phyloP scores from a whole-genome alignment of 805 yeast genomes.

The Wickerhamiella bombiphila region DNA sequence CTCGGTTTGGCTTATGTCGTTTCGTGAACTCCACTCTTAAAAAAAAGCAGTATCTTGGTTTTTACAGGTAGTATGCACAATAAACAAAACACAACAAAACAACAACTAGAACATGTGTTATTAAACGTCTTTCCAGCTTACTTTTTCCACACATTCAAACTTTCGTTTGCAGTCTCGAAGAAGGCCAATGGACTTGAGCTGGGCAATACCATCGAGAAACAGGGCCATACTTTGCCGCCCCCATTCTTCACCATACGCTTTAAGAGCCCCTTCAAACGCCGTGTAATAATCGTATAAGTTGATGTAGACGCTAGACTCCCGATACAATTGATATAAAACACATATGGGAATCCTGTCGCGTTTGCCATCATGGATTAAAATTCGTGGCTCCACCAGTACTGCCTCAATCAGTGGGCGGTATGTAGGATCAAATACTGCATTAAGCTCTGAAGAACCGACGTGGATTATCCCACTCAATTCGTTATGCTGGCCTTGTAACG shows the following conservation, averaged over 20 bases:
- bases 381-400: conserved; percentile 25
- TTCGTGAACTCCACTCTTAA: no score
- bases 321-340: conserved; percentile 49
- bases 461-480: conserved; percentile 31
- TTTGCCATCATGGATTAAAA: conserved; percentile 12
- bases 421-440: conserved; percentile 31
- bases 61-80: no score
- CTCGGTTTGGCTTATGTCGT: conserved; percentile 34
- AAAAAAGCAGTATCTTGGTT: no score
- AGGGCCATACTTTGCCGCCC: conserved; percentile 49
- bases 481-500: not conserved
- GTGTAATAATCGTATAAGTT: conserved; percentile 54
- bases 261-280: conserved; percentile 34
- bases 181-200: conserved; percentile 55
- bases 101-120: not conserved
- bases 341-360: conserved; percentile 33
- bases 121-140: conserved; percentile 53
- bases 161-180: conserved; percentile 44
- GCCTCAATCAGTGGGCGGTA: conserved; percentile 29
- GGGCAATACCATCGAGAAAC: conserved; percentile 62
- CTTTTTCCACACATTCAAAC: conserved; percentile 53
- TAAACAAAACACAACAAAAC: not conserved
- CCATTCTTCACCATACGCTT: conserved; percentile 32
- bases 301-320: conserved; percentile 62
- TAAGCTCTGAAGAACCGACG: conserved; percentile 24